Evolutionary conservation across 495 filamentous ascomycete species (phyloP), one percentile per base, ranked within the genome.

Genomic region (Trichoderma reesei): DNA sequence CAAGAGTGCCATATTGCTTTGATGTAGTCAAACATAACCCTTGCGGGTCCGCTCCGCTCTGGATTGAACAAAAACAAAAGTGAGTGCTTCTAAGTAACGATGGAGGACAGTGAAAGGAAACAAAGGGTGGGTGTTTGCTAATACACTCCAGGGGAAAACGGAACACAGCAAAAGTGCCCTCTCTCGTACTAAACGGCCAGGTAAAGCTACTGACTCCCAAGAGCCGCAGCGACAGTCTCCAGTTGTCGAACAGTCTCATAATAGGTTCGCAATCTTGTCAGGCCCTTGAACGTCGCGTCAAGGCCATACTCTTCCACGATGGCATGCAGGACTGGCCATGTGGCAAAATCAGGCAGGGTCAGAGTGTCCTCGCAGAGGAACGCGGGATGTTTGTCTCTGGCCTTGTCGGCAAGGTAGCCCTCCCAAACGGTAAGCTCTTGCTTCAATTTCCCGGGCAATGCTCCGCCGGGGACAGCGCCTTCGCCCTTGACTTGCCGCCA

Each of bases 281-380:
- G 80, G 5, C 62, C 68, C 20, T 66, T 66, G 20, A 68, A 67
- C 34, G 51, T 14, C 66, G 42, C 69, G 67, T 64, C 76, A 63
- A 48, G 66, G 61, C 61, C 69, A 37, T 71, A 71, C 7, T 64
- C 67, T 31, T 56, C 36, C 16, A 83, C 74, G 10, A 90, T 80
- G 37, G 86, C 80, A 60, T 86, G 72, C 46, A 93, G 73, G 10
- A 90, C 79, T 0, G 90, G 89, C 86, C 86, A 91, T 10, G 90
- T 75, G 0, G 85, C 83, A 68, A 84, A 90, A 71, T 93, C 90
- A 10, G 85, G 88, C 16, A 90, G 77, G 2, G 81, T 80, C 16
- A 87, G 79, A 1, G 66, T 66, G 0, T 72, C 64, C 0, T 86
- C 88, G 16, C 82, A 82, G 5, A 89, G 82, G 66, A 86, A 90